Evolutionary conservation across 805 yeast genomes (phyloP), one percentile per base, ranked within the genome.

Genomic region (Metschnikowia shivogae): DNA sequence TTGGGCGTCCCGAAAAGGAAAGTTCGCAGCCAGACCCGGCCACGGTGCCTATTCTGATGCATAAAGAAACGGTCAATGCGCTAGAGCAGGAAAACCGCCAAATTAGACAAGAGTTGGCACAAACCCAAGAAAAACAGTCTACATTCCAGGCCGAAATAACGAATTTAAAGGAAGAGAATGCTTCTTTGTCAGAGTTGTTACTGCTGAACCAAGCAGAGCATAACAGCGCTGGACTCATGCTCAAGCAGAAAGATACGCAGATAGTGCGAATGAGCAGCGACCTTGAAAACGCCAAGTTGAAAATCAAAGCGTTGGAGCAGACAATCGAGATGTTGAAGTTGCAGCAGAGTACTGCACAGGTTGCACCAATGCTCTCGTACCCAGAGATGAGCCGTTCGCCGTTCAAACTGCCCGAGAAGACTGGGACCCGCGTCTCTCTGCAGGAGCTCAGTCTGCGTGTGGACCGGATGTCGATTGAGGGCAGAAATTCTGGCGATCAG

Each of bases 161-260:
- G 3, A 52, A 48, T 20, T 35, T 59, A 17, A 78, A 74, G 38
- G 82, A 41, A 6, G 45, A 45, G 14, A 40, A 43, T 13, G 28
- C 38, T 5, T 37, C 24, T 19, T 34, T 46, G 14, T 24, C 37
- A 6, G 47, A 44, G 19, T 36, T 39, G 28, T 20, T 49, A 17
- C 50, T 36, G 14, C 48, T 26, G 39, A 45, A 39, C 35, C 37
- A 49, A 14, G 40, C 38, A 2, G 50, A 79, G 40, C 72, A 74
- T 39, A 78, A 82, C 3, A 71, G 70, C 34, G 71, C 75, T 39
- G 66, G 67, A 36, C 67, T 83, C 54, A 67, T 74, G 44, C 59
- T 78, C 20, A 84, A 84, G 59, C 81, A 86, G 28, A 81, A 80
- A 51, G 93, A 86, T 39, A 79, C 87, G 0, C 89, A 83, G 58